Evolutionary conservation across 768 basidiomycete species (phyloP), one percentile per base, ranked within the genome.

Genomic region (Suillus spraguei): DNA sequence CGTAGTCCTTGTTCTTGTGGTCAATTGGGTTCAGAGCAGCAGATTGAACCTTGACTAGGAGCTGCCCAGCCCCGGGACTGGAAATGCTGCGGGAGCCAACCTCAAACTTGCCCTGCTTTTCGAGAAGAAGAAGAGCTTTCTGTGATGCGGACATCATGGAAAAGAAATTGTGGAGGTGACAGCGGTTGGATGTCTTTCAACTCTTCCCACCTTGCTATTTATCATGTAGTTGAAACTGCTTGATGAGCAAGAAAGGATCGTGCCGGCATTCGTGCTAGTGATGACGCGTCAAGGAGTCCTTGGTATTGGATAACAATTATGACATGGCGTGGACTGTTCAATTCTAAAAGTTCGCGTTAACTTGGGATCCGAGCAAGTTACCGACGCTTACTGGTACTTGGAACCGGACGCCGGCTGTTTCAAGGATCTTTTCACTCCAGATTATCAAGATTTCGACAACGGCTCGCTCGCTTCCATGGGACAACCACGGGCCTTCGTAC

Each of bases 21-120:
- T 79, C 82, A 39, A 80, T 66, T 5, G 84, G 85, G 66, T 85
- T 84, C 14, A 86, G 74, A 1, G 75, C 80, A 6, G 72, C 67
- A 0, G 80, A 66, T 44, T 77, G 67, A 50, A 82, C 60, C 64
- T 79, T 78, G 63, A 84, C 73, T 53, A 85, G 72, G 13, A 84
- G 61, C 65, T 85, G 74, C 9, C 77, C 78, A 6, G 70, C 66
- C 0, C 76, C 76, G 0, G 82, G 81, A 44, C 65, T 72, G 10
- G 76, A 74, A 35, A 76, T 66, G 32, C 63, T 58, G 11, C 65
- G 70, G 10, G 71, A 63, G 5, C 64, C 63, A 44, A 82, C 53
- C 17, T 67, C 68, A 49, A 81, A 76, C 22, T 71, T 44, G 0
- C 75, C 75, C 13, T 70, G 71, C 32, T 70, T 68, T 20, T 67